Base-by-base conservation (phyloP, 768 basidiomycete species). In the Boletus rex-veris region DNA sequence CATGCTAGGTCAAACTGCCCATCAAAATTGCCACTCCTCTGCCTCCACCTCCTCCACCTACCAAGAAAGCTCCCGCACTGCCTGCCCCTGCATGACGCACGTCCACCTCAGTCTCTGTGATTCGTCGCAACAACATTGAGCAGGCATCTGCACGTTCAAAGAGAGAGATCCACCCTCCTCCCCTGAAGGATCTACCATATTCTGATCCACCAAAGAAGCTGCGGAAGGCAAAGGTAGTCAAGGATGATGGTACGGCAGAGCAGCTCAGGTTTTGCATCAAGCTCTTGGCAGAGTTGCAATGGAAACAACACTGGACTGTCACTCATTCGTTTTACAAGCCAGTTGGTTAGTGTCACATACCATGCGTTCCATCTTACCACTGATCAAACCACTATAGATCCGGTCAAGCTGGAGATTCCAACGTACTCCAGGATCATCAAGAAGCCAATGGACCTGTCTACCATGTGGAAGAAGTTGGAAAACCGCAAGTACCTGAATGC, bases 91-190 rank as follows among this genome's bases (percentile, higher is more conserved):
- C 74, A 37, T 85, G 92, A 26, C 84, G 91, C 49, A 75, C 85
- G 1, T 95, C 92, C 15, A 85, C 88, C 3, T 86, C 90, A 10
- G 78, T 91, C 3, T 92, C 93, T 38, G 82, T 84, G 53, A 90
- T 93, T 60, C 82, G 92, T 51, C 88, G 92, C 43, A 87, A 85
- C 24, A 90, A 92, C 6, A 69, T 69, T 14, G 77, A 80, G 28
- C 68, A 71, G 53, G 76, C 72, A 21, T 67, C 78, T 21, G 80
- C 81, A 21, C 85, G 97, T n/a, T 96, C 96, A 2, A 98, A 98
- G 74, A 90, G 97, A 50, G 97, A 99, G 71, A 95, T 97, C 28
- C 96, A 98, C 66, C 92, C 96, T 4, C 96, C 95, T 10, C 88
- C 92, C 19, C 85, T 92, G 0, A 95, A 93, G 71, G 96, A 98